Evolutionary conservation across 306 rosid genomes (phyloP), one percentile per base, ranked within the genome.

Genomic region (Comarum palustre): DNA sequence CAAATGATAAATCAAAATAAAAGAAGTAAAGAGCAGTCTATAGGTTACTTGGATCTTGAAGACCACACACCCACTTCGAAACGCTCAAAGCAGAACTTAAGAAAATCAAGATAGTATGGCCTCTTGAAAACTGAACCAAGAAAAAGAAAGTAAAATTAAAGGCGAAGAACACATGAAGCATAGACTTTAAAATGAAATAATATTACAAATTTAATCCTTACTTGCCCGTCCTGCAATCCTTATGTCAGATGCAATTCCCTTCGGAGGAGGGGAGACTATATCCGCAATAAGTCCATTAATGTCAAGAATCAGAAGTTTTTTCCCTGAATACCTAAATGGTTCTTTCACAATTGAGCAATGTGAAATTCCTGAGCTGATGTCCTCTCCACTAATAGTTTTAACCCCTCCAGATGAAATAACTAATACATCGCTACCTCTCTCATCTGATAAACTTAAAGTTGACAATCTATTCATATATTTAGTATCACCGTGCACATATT

Each of bases 51-150:
- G 48, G 47, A 70, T 86, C 98, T 86, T 70, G 98, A 91, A 72
- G 98, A 86, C 98, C 98, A 93, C 43, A 91, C 57, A 22, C 80
- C 98, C 67, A 91, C 97, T 83, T 93, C 97, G 85, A 93, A 93
- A 9, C 77, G 83, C 82, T 91, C 87, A 29, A 93, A 93, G 93
- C 98, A 93, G 82, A 91, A 93, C 66, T 81, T 73, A 50, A 90
- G 84, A 78, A 93, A 93, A 80, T 91, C 96, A 20, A 47, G 39
- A 82, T 63, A 93, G 81, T 72, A 88, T 52, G 98, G 97, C 71
- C 97, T 93, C 82, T 83, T 87, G 87, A 87, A 89, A 76, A 91
- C 98, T 93, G 90, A 73, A 89, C 77, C 34, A 46, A 76, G 46
- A 68, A 54, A 51, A 76, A 36, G 42, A 77, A 81, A 50, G 38